Conservation (phyloP, 139 green algal genomes). For the Diplosphaera chodatii region DNA sequence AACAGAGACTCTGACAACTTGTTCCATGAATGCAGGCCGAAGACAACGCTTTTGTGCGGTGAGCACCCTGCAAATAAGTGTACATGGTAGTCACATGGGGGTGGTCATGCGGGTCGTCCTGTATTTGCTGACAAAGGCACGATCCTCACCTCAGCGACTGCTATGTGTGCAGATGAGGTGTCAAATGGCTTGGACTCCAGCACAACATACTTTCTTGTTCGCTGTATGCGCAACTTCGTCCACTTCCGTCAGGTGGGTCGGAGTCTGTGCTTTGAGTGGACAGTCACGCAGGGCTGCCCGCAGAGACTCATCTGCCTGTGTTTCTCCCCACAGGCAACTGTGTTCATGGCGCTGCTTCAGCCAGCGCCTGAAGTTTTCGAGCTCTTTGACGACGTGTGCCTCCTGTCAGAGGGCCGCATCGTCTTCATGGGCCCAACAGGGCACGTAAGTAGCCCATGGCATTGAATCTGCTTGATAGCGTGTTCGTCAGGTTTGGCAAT, state of each 20-base stretch:
- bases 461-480: too few species aligned
- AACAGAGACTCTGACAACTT: background rate
- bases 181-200: conserved; percentile 15
- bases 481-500: too few species aligned
- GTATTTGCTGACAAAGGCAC: too few species aligned
- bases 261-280: too few species aligned
- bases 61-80: too few species aligned
- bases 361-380: conserved; percentile 40
- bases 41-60: background rate
- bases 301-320: background rate
- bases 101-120: too few species aligned
- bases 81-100: too few species aligned
- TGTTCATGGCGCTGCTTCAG: conserved; percentile 30
- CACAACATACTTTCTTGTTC: conserved; percentile 19
- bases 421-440: conserved; percentile 30
- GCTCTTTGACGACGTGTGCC: conserved; percentile 45
- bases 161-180: too few species aligned
- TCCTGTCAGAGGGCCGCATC: conserved; percentile 19
- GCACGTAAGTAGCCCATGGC: too few species aligned
- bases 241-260: conserved; percentile 17
- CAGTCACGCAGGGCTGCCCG: too few species aligned
- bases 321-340: conserved; percentile 7
- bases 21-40: background rate
- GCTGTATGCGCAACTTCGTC: conserved; percentile 5
- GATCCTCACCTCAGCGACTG: too few species aligned